A percentile compares a stretch with the other conserved stretches of the same genome.
Conservation (phyloP, 768 basidiomycete species). For the Naganishia onofrii region DNA sequence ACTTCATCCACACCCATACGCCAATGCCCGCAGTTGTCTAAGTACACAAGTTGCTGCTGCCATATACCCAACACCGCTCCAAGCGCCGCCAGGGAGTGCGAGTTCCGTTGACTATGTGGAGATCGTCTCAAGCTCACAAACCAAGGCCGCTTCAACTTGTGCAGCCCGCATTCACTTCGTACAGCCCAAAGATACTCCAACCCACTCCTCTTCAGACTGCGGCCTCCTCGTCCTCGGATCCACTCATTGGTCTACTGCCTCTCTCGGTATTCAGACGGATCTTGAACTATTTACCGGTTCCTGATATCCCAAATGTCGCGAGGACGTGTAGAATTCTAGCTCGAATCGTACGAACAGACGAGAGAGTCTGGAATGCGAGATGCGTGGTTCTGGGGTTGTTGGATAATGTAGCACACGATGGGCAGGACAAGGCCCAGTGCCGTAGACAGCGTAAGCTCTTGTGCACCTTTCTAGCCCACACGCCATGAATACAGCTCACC, state of each 20-base stretch:
- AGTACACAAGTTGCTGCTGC: no score
- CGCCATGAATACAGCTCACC: slow-evolving; percentile 8
- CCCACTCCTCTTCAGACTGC: slow-evolving; percentile 38
- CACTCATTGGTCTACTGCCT: slow-evolving; percentile 73
- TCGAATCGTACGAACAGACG: slow-evolving; percentile 62
- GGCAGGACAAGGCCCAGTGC: not conserved
- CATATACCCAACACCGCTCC: not conserved
- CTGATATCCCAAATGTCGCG: slow-evolving; percentile 75
- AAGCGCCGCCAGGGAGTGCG: not conserved
- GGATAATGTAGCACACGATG: not conserved
- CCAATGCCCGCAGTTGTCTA: no score
- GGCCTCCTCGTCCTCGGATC: slow-evolving; percentile 36
- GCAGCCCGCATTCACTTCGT: slow-evolving; percentile 13
- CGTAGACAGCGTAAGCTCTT: not conserved
- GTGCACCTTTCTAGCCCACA: no score
- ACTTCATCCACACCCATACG: no score
- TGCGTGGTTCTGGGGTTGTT: slow-evolving; percentile 61
- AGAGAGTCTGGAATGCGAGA: slow-evolving; percentile 71
- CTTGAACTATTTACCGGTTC: slow-evolving; percentile 69
- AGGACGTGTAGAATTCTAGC: slow-evolving; percentile 65
- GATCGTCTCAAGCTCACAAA: not conserved
- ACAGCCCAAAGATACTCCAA: slow-evolving; percentile 38
- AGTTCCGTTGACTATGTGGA: not conserved
- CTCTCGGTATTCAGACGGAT: slow-evolving; percentile 72
- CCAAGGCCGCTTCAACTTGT: not conserved